Conservation (phyloP, 2,329 filamentous ascomycete species). For the Xenoacremonium recifei region DNA sequence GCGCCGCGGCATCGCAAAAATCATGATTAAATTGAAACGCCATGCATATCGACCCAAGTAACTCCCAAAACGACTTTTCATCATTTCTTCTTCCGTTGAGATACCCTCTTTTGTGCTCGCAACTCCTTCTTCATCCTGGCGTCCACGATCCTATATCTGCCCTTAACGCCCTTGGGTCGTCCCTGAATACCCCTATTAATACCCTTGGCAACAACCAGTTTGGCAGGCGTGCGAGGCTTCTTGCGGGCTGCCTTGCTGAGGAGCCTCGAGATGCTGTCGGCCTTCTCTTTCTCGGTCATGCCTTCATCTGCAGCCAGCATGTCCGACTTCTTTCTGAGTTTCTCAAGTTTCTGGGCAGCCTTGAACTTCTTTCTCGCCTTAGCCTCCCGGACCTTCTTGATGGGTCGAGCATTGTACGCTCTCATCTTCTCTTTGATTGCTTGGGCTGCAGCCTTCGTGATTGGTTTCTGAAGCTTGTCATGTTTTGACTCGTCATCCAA, state of each 20-base stretch:
- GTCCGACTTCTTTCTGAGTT: constrained; percentile 96
- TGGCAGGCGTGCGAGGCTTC: constrained; percentile 80
- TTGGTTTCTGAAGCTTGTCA: constrained; percentile 82
- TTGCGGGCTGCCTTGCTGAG: constrained; percentile 81
- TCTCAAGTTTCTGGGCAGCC: constrained; percentile 86
- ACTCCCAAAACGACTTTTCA: too few species aligned
- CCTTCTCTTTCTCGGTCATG: constrained; percentile 95
- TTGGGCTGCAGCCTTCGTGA: constrained; percentile 81
- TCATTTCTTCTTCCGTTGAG: constrained; percentile 56
- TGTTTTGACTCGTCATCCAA: constrained; percentile 86
- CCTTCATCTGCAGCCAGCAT: constrained; percentile 84
- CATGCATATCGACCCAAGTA: constrained; percentile 11
- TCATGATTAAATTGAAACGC: constrained; percentile 10
- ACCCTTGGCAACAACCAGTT: constrained; percentile 85
- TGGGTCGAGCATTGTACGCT: constrained; percentile 89
- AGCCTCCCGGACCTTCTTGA: constrained; percentile 98
- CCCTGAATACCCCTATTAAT: constrained; percentile 82
- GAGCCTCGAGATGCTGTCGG: constrained; percentile 75
- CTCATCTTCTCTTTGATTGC: constrained; percentile 95
- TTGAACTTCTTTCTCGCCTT: constrained; percentile 97
- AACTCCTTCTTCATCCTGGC: constrained; percentile 95
- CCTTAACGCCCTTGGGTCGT: constrained; percentile 87
- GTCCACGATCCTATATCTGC: constrained; percentile 97
- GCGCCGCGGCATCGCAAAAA: constrained; percentile 4
- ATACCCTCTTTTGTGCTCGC: constrained; percentile 74